phyloP scores from a whole-genome alignment of 139 green algal species.

The Chlamydomonas incerta region DNA sequence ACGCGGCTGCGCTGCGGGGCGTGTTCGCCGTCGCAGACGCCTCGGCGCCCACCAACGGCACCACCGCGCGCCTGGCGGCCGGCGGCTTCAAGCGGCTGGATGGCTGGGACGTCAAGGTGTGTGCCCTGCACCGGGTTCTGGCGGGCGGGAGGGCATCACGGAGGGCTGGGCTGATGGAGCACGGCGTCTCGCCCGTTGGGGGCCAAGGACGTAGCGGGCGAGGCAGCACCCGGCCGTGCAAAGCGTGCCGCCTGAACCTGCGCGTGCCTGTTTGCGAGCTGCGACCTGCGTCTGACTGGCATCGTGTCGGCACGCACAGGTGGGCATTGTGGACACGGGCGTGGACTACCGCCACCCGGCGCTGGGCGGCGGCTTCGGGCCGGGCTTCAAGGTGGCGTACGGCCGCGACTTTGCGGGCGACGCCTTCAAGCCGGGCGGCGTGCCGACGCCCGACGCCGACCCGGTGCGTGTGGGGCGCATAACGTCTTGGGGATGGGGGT shows the following conservation, averaged over 20 bases:
- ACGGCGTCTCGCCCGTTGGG: too few relatives aligned
- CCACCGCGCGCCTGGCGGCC: neutral
- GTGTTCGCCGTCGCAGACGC: neutral
- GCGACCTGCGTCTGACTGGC: too few relatives aligned
- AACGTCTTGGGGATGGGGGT: neutral
- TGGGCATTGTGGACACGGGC: constrained; percentile 52
- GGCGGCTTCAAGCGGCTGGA: neutral
- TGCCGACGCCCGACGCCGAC: neutral
- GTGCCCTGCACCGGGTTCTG: too few relatives aligned
- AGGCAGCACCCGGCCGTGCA: too few relatives aligned
- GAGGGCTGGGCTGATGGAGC: too few relatives aligned
- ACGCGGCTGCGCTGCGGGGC: neutral
- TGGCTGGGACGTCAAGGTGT: constrained; percentile 10
- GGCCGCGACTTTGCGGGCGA: constrained; percentile 35
- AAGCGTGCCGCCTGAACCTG: neutral
- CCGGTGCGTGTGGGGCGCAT: constrained; percentile 13
- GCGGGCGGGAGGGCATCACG: too few relatives aligned
- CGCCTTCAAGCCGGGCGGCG: neutral
- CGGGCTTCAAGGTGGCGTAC: constrained; percentile 23
- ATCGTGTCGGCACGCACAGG: too few relatives aligned
- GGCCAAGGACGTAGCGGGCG: too few relatives aligned
- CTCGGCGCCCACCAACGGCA: neutral
- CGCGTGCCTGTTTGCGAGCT: too few relatives aligned
- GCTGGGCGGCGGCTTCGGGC: constrained; percentile 13
- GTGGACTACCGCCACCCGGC: constrained; percentile 48